Conservation (phyloP, 2,329 filamentous ascomycete species). For the Exserohilum rostratum region DNA sequence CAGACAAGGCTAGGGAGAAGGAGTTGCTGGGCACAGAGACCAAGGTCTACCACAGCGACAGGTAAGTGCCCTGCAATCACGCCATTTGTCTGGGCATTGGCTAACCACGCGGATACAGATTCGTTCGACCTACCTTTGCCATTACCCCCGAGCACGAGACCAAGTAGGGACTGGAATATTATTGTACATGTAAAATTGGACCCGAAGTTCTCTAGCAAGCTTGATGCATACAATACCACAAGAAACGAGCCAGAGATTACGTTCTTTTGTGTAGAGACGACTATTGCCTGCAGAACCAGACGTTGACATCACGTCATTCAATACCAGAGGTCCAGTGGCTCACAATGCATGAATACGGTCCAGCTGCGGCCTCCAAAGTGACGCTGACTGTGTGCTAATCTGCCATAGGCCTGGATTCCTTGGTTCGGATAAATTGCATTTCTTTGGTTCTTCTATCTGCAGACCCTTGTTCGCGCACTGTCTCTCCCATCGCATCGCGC, state of each 20-base stretch:
- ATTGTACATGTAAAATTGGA: constrained; percentile 24
- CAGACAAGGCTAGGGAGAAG: constrained; percentile 89
- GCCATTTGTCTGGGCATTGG: neutral
- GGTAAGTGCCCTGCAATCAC: constrained; percentile 61
- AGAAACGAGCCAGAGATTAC: neutral
- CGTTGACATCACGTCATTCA: constrained; percentile 13
- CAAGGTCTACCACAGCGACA: constrained; percentile 85
- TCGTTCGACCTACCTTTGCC: constrained; percentile 78
- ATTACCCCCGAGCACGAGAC: constrained; percentile 69
- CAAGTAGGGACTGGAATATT: constrained; percentile 55
- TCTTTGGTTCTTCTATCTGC: neutral
- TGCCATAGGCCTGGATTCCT: neutral
- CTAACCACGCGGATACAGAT: constrained; percentile 33
- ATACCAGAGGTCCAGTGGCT: constrained; percentile 1
- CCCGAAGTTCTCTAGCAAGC: neutral
- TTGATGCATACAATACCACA: neutral
- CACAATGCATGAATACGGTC: neutral
- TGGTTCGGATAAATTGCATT: constrained; percentile 1
- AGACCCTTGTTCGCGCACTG: neutral
- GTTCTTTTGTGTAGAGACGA: neutral
- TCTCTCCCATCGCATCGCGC: neutral
- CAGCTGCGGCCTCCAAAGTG: neutral
- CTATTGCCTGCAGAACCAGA: neutral
- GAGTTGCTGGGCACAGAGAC: constrained; percentile 83
- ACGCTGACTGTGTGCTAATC: neutral